Evolutionary conservation across 345 rosid genomes (phyloP), one percentile per base, ranked within the genome.

Genomic region (Melaleuca quinquenervia): DNA sequence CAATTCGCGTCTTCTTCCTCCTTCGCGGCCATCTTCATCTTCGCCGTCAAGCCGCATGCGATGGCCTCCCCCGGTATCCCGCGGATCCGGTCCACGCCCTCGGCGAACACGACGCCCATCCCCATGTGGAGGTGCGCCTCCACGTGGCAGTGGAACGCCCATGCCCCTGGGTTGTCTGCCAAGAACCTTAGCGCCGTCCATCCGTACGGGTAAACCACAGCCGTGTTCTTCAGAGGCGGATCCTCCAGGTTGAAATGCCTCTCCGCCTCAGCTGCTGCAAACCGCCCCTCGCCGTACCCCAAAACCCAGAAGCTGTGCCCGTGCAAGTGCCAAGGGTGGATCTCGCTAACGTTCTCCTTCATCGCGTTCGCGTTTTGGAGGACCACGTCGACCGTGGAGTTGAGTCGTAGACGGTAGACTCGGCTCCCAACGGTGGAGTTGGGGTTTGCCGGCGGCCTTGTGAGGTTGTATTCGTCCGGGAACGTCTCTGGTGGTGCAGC

Each of bases 91-190:
- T 90, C 58, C 15, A 94, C 86, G 21, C 92, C 98, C 82, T 94
- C 94, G 1, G 95, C 96, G 52, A 96, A 93, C 55, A 94, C 91
- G 76, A 95, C 96, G 3, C 98, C 99, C 99, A 96, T 96, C 5
- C 99, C 98, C 97, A 96, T 90, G 64, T 94, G 96, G 88, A 96
- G 86, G 88, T 96, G 99, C 49, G 98, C 94, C 89, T 96, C 98
- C 26, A 95, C 93, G 29, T 96, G 99, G 52, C 99, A 96, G 78
- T 95, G 99, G 64, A 96, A 96, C 16, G 96, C 94, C 99, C 98
- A 95, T 8, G 90, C 98, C 7, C 99, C 99, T 1, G 98, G 98
- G 89, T 95, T 96, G 56, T 94, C 95, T 36, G 98, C 93, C 5
- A 91, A 94, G 56, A 92, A 93, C 83, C 98, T 93, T 26, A 96